Conservation (phyloP, 768 basidiomycete genomes). For the Hemileccinum impolitum region DNA sequence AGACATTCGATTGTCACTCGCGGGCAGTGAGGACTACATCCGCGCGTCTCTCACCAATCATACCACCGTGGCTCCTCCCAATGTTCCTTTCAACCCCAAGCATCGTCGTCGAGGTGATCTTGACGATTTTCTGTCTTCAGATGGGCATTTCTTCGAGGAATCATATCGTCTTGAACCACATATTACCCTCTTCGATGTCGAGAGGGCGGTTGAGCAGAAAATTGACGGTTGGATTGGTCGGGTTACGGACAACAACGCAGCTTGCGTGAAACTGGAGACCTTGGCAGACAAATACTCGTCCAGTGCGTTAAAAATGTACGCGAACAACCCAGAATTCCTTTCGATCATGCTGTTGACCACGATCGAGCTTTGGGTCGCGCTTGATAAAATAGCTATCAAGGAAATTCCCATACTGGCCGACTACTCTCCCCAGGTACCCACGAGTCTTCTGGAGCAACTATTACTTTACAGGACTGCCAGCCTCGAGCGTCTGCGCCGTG, state of each 20-base stretch:
- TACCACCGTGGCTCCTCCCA: constrained; percentile 8
- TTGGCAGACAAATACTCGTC: constrained; percentile 27
- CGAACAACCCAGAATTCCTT: constrained; percentile 34
- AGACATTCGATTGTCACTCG: constrained; percentile 36
- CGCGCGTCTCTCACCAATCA: constrained; percentile 9
- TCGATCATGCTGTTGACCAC: constrained; percentile 43
- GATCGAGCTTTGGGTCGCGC: constrained; percentile 46
- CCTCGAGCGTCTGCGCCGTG: constrained; percentile 28
- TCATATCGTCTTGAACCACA: constrained; percentile 8
- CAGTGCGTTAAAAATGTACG: constrained; percentile 27
- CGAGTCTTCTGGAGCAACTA: constrained; percentile 37
- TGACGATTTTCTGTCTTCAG: constrained; percentile 14
- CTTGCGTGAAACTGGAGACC: constrained; percentile 26
- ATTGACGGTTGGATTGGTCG: constrained; percentile 34
- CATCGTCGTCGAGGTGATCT: constrained; percentile 11
- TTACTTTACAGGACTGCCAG: constrained; percentile 33
- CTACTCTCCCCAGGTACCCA: constrained; percentile 46
- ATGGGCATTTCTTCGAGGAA: constrained; percentile 13
- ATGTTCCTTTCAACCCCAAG: not conserved
- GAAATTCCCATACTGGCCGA: constrained; percentile 37
- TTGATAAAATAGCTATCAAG: constrained; percentile 37
- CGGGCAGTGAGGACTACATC: constrained; percentile 28
- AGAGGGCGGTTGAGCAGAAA: constrained; percentile 27
- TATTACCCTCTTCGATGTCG: constrained; percentile 36
- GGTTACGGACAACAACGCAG: constrained; percentile 15